Evolutionary conservation across 176 grass and related monocot species (phyloP), one percentile per base, ranked within the genome.

Genomic region (Oryza coarctata): DNA sequence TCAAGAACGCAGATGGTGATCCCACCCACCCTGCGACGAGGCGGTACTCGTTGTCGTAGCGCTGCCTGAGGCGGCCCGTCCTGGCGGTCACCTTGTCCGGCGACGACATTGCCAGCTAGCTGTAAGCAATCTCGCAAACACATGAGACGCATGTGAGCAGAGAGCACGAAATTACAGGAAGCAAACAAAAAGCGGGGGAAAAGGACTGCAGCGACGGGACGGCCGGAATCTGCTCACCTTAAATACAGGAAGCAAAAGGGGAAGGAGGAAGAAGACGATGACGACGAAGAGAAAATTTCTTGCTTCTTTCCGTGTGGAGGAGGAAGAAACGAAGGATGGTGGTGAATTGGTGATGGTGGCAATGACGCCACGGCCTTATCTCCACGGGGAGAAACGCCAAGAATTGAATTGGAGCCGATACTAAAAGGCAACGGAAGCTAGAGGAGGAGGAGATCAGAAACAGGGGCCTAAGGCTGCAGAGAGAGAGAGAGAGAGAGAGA

Each of bases 21-120:
- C n/a, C 7, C 47, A 74, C 79, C 34, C 70, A 92, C 90, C 90
- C 90, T 18, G 90, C 90, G 78, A 92, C 90, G 70, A 92, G 90
- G 41, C 90, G 90, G 82, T 87, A 84, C 43, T 92, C 87, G 78
- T 83, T 66, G 61, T 92, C 90, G 70, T 92, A 92, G 29, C 90
- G 90, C 84, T 92, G 90, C 87, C 73, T 86, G 45, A 86, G 87
- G 22, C 90, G 87, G 45, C 90, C 90, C 80, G 87, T 89, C 74
- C 90, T 92, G 63, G 90, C 90, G 43, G 55, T 44, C 67, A 79
- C 68, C 75, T 65, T 32, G 44, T 78, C 86, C 8, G 81, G 45
- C 80, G 70, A 84, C 58, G 34, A 40, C 68, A 67, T 80, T 62
- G 86, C 67, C 34, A 11, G 7, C 50, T 22, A 36, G 45, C 45